A percentile compares a stretch with the other conserved stretches of the same genome.
Evolutionary conservation across 1,284 basidiomycete genomes (phyloP).

Genomic region (Cronartium quercuum): DNA sequence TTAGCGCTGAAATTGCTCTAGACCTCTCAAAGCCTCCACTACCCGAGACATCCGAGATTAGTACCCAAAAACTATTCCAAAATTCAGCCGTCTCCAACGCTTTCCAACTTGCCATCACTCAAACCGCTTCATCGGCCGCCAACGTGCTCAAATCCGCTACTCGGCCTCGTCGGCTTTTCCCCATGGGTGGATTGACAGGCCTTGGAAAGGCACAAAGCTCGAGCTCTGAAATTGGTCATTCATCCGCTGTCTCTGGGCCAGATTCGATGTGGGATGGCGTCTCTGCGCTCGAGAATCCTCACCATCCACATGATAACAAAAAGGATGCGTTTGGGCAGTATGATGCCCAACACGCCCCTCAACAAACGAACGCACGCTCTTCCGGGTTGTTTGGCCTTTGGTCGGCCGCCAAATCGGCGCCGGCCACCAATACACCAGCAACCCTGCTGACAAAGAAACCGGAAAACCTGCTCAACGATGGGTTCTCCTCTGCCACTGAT

Average conservation of each 20-base stretch:
- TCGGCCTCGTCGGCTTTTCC: background rate
- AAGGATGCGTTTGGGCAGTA: background rate
- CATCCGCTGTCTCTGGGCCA: background rate
- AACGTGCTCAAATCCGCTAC: constrained; percentile 16
- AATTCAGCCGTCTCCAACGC: background rate
- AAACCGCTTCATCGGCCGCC: constrained; percentile 14
- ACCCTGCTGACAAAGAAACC: constrained; percentile 2
- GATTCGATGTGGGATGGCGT: constrained; percentile 8
- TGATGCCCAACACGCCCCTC: constrained; percentile 1
- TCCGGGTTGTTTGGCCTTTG: constrained; percentile 27
- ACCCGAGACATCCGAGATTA: constrained; percentile 7
- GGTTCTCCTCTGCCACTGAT: background rate
- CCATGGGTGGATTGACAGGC: background rate
- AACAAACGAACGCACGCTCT: constrained; percentile 2
- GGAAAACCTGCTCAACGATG: background rate
- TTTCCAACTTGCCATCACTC: constrained; percentile 14
- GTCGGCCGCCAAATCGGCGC: constrained; percentile 2
- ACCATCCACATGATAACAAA: background rate
- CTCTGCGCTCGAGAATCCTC: constrained; percentile 1
- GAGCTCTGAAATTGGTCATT: background rate
- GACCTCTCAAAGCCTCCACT: constrained; percentile 5
- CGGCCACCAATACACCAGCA: background rate
- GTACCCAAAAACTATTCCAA: constrained; percentile 1
- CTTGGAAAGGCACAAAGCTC: background rate
- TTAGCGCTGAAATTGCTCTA: background rate